A percentile compares a stretch with the other conserved stretches of the same genome.
These are phyloP conservation scores for Blastomyces emzantsi DNA, from an alignment of 2,329 filamentous ascomycete genomes.

Conservation along the genomic window DNA sequence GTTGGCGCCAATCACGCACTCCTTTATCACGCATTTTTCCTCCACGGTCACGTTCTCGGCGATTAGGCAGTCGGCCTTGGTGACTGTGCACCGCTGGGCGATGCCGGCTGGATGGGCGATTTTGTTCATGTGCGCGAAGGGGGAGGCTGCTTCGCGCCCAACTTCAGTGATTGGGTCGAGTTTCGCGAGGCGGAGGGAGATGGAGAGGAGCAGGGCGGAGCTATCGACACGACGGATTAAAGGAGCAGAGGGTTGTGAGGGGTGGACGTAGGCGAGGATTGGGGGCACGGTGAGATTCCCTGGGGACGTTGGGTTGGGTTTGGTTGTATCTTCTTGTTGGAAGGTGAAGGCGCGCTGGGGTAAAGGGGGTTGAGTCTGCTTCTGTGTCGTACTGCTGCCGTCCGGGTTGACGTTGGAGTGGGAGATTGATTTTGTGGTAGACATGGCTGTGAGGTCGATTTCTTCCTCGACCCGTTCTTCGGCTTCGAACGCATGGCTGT, in stretches of 20 bases:
- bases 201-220: constrained; percentile 65
- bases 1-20: constrained; percentile 77
- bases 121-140: constrained; percentile 70
- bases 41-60: constrained; percentile 84
- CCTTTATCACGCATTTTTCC: constrained; percentile 85
- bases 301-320: not conserved
- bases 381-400: constrained; percentile 13
- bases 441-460: constrained; percentile 46
- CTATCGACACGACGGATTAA: constrained; percentile 85
- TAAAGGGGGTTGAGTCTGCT: constrained; percentile 14
- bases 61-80: constrained; percentile 69
- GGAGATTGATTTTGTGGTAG: constrained; percentile 40
- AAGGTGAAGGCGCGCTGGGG: constrained; percentile 12
- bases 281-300: constrained; percentile 52
- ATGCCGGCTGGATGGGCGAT: constrained; percentile 76
- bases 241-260: constrained; percentile 43
- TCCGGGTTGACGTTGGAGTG: constrained; percentile 11
- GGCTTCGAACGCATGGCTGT: constrained; percentile 36
- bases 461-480: constrained; percentile 42
- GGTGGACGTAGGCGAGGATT: constrained; percentile 73
- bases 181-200: constrained; percentile 81
- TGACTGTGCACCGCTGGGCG: constrained; percentile 71
- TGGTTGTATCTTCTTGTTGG: constrained; percentile 12
- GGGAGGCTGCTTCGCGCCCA: constrained; percentile 51
- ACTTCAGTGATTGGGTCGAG: constrained; percentile 49